phyloP scores from a whole-genome alignment of 2,329 filamentous ascomycete species.

The Cucurbitaria berberidis region DNA sequence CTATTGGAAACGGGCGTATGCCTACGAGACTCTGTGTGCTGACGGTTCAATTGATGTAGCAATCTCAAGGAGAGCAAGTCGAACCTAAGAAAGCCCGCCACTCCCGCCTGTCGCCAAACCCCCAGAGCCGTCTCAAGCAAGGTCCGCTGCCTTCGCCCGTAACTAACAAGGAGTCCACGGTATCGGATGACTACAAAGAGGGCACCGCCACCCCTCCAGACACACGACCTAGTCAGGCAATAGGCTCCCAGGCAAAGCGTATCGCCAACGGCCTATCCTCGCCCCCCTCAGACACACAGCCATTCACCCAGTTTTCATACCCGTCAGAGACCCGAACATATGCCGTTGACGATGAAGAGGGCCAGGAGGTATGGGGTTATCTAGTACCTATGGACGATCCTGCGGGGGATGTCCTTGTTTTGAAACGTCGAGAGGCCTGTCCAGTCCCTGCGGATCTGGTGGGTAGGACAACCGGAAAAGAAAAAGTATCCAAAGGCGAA shows the following conservation, averaged over 20 bases:
- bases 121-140: conserved; percentile 58
- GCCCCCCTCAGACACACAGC: conserved; percentile 74
- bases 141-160: conserved; percentile 79
- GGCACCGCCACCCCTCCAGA: conserved; percentile 71
- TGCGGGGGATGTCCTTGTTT: conserved; percentile 71
- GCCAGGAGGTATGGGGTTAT: conserved; percentile 95
- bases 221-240: conserved; percentile 50
- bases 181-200: conserved; percentile 69
- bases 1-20: neutral
- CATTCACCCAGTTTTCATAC: conserved; percentile 80
- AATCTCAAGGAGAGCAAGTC: conserved; percentile 66
- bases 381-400: conserved; percentile 79
- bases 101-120: conserved; percentile 63
- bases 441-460: conserved; percentile 58
- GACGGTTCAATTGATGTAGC: conserved; percentile 56
- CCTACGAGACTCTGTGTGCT: conserved; percentile 10
- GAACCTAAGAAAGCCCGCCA: conserved; percentile 85
- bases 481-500: conserved; percentile 56
- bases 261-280: conserved; percentile 56
- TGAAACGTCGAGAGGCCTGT: conserved; percentile 77
- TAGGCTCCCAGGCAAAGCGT: conserved; percentile 47
- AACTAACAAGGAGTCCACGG: conserved; percentile 70
- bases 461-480: conserved; percentile 48
- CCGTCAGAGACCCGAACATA: conserved; percentile 74
- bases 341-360: conserved; percentile 82